These are phyloP conservation scores for Tetrahymena borealis DNA, from an alignment of 73 alveolate species.

Conservation along the genomic window DNA sequence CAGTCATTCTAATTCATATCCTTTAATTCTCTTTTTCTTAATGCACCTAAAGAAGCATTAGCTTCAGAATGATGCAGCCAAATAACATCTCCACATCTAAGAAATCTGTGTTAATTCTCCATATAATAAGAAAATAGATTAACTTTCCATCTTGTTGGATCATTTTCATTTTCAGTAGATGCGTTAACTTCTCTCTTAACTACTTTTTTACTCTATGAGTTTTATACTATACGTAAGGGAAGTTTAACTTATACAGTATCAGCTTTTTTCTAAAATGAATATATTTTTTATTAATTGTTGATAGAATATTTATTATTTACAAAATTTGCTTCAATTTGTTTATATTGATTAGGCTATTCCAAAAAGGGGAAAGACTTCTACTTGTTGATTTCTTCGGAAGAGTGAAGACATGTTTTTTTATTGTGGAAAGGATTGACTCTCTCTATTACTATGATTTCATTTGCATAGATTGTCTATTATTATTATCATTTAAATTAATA, in stretches of 20 bases:
- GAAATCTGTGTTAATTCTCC: constrained; percentile 11
- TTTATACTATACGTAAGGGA: background rate
- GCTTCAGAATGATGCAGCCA: constrained; percentile 48
- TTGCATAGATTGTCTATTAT: background rate
- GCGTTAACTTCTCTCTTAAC: constrained; percentile 37
- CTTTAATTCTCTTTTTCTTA: constrained; percentile 5
- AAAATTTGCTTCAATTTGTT: background rate
- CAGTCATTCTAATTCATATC: constrained; percentile 13
- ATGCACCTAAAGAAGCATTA: constrained; percentile 29
- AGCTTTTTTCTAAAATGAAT: background rate
- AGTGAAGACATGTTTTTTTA: background rate
- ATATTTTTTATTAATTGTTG: background rate
- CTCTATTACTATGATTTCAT: background rate
- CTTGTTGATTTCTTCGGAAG: background rate
- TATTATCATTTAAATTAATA: background rate
- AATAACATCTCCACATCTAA: constrained; percentile 43
- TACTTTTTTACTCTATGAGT: background rate
- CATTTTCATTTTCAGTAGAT: constrained; percentile 20
- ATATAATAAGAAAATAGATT: constrained; percentile 22
- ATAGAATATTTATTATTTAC: background rate
- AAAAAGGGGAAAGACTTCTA: background rate
- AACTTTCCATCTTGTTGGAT: constrained; percentile 30
- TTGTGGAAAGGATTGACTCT: background rate
- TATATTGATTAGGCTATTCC: background rate
- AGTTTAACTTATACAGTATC: background rate